Evolutionary conservation across 2,329 filamentous ascomycete genomes (phyloP), one percentile per base, ranked within the genome.

Genomic region (Penicillium crustosum): DNA sequence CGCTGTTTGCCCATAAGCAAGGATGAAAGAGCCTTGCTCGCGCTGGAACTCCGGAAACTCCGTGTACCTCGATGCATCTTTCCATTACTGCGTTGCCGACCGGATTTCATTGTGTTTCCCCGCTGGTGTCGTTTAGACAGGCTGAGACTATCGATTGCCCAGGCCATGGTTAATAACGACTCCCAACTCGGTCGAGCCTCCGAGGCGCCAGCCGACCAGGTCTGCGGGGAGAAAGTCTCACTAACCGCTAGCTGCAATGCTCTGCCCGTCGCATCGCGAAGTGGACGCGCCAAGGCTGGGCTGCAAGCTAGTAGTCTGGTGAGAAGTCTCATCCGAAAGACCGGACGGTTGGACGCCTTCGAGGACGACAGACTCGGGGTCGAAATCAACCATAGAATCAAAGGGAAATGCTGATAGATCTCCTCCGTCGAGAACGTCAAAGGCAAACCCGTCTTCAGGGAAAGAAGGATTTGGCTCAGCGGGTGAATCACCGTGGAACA

Each of bases 361-460:
- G 72, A 75, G 69, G 70, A 73, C 67, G 74, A 75, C 70, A 74
- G 75, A 71, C 64, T 80, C 78, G 78, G 78, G 74, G 78, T 80
- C 77, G 77, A 80, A 79, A 80, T 81, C 75, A 81, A 81, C 78
- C 77, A 81, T 70, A 76, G 78, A 79, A 81, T 80, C 78, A 80
- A 79, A 79, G 74, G 77, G 69, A 79, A 80, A 78, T 76, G 75
- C 72, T 69, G 75, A 74, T 74, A 75, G 71, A 77, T 77, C 76
- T 79, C 76, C 75, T 70, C 72, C 72, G 73, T 76, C 70, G 76
- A 78, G 69, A 88, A 87, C 81, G 78, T 86, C 83, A 90, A 88
- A 82, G 83, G 87, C 81, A 84, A 90, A 82, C 82, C 84, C 83
- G 82, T 84, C 84, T 83, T 90, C 86, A 88, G 88, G 78, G 87